Percentiles rank a stretch among this genome's conserved stretches.
Conservation (phyloP, 768 basidiomycete genomes). For the Boletellus ananas region DNA sequence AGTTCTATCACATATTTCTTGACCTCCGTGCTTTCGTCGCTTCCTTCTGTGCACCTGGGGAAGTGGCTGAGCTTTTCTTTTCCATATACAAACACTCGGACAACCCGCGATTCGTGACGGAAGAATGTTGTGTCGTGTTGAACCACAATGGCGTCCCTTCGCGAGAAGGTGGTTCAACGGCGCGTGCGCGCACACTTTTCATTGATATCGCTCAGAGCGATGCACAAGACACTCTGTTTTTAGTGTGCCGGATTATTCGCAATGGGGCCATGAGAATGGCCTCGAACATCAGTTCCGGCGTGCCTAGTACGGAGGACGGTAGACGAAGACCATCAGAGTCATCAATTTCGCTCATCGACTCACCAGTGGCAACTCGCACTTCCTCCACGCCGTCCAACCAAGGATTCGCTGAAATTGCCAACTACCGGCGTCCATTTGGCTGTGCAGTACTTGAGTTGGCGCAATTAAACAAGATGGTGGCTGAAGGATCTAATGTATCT, state of each 20-base stretch:
- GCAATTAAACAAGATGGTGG: conserved; percentile 64
- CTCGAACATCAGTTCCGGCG: conserved; percentile 45
- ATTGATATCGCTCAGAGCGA: conserved; percentile 85
- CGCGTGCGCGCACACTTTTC: conserved; percentile 80
- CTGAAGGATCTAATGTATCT: conserved; percentile 61
- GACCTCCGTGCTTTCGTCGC: conserved; percentile 93
- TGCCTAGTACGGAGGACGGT: conserved; percentile 35
- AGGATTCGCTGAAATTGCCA: conserved; percentile 35
- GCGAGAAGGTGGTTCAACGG: conserved; percentile 61
- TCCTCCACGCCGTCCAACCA: conserved; percentile 23
- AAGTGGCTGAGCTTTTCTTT: conserved; percentile 91
- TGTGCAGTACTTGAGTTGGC: conserved; percentile 89
- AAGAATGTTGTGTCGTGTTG: conserved; percentile 86
- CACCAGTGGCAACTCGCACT: conserved; percentile 20
- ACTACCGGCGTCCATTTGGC: conserved; percentile 88
- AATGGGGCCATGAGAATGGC: conserved; percentile 84
- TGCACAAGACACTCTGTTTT: conserved; percentile 77
- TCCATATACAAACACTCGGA: conserved; percentile 86
- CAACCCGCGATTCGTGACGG: conserved; percentile 77
- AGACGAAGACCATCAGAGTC: conserved; percentile 56
- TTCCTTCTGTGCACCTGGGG: conserved; percentile 83
- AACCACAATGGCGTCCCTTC: conserved; percentile 89
- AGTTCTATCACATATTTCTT: conserved; percentile 87
- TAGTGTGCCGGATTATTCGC: conserved; percentile 88
- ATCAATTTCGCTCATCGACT: conserved; percentile 37